A percentile compares a stretch with the other conserved stretches of the same genome.
Conservation (phyloP, 2,329 filamentous ascomycete species). For the Bipolaris victoriae region DNA sequence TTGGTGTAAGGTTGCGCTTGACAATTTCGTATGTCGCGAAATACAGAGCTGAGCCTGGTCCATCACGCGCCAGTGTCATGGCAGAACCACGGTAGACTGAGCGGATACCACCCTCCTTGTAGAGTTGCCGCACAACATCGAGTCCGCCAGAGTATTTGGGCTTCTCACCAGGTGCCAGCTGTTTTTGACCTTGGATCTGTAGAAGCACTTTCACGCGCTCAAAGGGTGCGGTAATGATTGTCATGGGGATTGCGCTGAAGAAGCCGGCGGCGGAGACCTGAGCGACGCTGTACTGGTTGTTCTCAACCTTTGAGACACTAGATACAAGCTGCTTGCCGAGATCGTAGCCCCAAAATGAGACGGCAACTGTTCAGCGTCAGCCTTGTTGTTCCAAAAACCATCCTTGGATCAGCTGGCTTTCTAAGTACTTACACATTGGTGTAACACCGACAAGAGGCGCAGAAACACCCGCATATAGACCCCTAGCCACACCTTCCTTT, state of each 20-base stretch:
- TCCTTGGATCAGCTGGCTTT: background rate
- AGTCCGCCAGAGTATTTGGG: slow-evolving; percentile 85
- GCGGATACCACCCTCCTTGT: slow-evolving; percentile 85
- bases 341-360: slow-evolving; percentile 86
- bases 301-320: slow-evolving; percentile 67
- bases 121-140: slow-evolving; percentile 92
- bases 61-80: slow-evolving; percentile 92
- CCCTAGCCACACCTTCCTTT: slow-evolving; percentile 77
- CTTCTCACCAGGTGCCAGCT: slow-evolving; percentile 84
- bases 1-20: slow-evolving; percentile 84
- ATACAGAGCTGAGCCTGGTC: slow-evolving; percentile 91
- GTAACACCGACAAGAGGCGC: slow-evolving; percentile 95
- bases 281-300: slow-evolving; percentile 76
- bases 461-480: slow-evolving; percentile 95
- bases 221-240: slow-evolving; percentile 96
- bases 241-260: slow-evolving; percentile 95
- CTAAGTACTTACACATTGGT: slow-evolving; percentile 84
- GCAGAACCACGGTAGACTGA: slow-evolving; percentile 90
- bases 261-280: slow-evolving; percentile 93
- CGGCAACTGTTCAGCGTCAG: slow-evolving; percentile 58
- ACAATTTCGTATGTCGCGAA: slow-evolving; percentile 97
- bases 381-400: background rate
- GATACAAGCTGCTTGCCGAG: slow-evolving; percentile 89
- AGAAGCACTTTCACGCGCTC: slow-evolving; percentile 99
- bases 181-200: slow-evolving; percentile 93